phyloP scores from a whole-genome alignment of 1,284 basidiomycete species.

The Tetrapyrgos nigripes region DNA sequence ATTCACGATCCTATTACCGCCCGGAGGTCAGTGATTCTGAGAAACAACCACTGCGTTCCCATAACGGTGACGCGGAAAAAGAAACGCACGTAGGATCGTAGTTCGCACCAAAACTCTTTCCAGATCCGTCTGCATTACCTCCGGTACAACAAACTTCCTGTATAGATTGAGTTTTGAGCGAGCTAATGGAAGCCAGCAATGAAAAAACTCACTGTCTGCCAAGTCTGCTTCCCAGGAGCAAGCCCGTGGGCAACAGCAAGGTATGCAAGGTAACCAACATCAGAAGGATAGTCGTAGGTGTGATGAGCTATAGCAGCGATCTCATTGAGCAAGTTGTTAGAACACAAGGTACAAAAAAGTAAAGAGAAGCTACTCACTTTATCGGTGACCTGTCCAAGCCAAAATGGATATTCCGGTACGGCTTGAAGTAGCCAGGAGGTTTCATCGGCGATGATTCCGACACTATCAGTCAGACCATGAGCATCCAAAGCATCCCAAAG shows the following conservation, averaged over 20 bases:
- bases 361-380: constrained; percentile 25
- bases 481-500: constrained; percentile 36
- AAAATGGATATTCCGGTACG: constrained; percentile 35
- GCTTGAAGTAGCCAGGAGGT: constrained; percentile 36
- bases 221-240: constrained; percentile 37
- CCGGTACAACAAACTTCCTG: constrained; percentile 45
- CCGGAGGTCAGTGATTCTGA: background rate
- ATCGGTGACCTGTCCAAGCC: constrained; percentile 39
- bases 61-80: background rate
- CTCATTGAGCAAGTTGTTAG: constrained; percentile 20
- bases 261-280: constrained; percentile 36
- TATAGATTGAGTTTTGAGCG: background rate
- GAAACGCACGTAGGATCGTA: constrained; percentile 42
- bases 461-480: constrained; percentile 31
- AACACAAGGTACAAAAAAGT: background rate
- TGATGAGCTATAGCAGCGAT: constrained; percentile 43
- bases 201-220: constrained; percentile 41
- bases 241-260: constrained; percentile 27
- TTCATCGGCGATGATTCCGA: constrained; percentile 45
- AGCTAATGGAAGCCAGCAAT: background rate
- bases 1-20: constrained; percentile 1
- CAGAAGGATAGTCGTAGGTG: constrained; percentile 45
- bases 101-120: constrained; percentile 37
- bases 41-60: background rate
- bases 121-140: constrained; percentile 39